A percentile compares a stretch with the other conserved stretches of the same genome.
Conservation (phyloP, 2,329 filamentous ascomycete genomes). For the Botrytis fabae region DNA sequence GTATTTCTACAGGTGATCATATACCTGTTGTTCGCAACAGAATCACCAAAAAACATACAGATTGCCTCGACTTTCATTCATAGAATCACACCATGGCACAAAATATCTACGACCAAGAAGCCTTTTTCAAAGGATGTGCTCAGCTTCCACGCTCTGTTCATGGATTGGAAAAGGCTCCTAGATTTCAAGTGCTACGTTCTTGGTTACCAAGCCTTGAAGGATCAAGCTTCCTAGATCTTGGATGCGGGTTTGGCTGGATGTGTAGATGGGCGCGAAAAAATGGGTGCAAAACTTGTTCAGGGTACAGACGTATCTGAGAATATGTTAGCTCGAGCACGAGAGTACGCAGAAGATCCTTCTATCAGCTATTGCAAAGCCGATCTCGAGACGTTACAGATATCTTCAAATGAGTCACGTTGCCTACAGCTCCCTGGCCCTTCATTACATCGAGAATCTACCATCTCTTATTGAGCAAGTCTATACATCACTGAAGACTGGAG, state of each 20-base stretch:
- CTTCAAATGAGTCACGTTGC: not conserved
- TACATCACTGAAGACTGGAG: slow-evolving; percentile 31
- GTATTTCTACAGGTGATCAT: not conserved
- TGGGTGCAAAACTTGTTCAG: not conserved
- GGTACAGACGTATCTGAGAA: slow-evolving; percentile 6
- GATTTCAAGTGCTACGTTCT: not conserved
- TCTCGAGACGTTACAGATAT: not conserved
- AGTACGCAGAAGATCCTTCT: not conserved
- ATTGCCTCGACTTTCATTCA: not conserved
- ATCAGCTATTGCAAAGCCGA: not conserved
- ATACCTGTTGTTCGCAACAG: not conserved
- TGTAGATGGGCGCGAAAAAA: slow-evolving; percentile 3
- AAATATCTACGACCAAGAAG: slow-evolving; percentile 1
- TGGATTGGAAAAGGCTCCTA: not conserved
- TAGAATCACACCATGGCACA: not conserved
- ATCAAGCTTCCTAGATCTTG: not conserved
- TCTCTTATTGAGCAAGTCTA: not conserved
- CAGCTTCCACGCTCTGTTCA: slow-evolving; percentile 1
- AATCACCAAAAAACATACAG: not conserved
- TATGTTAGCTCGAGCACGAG: slow-evolving; percentile 7
- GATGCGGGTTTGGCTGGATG: not conserved
- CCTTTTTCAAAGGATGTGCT: not conserved
- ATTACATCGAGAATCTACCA: not conserved
- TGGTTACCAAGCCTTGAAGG: not conserved
- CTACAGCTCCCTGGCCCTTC: not conserved